Conservation (phyloP, 148 eudicot species). For the Bassia scoparia region DNA sequence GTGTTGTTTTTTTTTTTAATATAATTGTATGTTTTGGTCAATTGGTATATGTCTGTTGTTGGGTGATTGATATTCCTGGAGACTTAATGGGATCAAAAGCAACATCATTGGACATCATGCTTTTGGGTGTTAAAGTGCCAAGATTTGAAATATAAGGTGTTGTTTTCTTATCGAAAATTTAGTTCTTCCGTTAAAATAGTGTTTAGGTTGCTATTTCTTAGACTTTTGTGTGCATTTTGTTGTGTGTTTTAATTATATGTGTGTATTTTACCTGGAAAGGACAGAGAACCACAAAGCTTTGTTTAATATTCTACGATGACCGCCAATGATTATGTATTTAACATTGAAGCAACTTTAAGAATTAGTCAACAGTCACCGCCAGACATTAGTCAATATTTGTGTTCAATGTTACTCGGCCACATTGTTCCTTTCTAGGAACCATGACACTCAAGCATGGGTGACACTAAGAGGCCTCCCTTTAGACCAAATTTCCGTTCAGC, state of each 20-base stretch:
- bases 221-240: not conserved
- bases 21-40: constrained; percentile 6
- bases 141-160: constrained; percentile 92
- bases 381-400: too few relatives aligned
- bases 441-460: too few relatives aligned
- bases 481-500: too few relatives aligned
- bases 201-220: not conserved
- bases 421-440: too few relatives aligned
- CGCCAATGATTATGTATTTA: too few relatives aligned
- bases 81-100: constrained; percentile 73
- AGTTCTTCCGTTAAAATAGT: not conserved
- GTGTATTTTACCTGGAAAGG: not conserved
- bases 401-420: too few relatives aligned
- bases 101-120: constrained; percentile 90
- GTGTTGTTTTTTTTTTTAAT: too few relatives aligned
- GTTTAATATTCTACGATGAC: too few relatives aligned
- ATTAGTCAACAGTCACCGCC: too few relatives aligned
- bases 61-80: constrained; percentile 96
- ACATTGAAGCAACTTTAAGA: too few relatives aligned
- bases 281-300: not conserved
- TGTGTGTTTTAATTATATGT: not conserved
- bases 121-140: constrained; percentile 91
- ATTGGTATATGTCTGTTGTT: constrained; percentile 55
- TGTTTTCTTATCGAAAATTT: not conserved
- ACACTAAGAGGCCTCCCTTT: too few relatives aligned